Conservation (phyloP, 1,284 basidiomycete species). For the Kalmanozyma brasiliensis region DNA sequence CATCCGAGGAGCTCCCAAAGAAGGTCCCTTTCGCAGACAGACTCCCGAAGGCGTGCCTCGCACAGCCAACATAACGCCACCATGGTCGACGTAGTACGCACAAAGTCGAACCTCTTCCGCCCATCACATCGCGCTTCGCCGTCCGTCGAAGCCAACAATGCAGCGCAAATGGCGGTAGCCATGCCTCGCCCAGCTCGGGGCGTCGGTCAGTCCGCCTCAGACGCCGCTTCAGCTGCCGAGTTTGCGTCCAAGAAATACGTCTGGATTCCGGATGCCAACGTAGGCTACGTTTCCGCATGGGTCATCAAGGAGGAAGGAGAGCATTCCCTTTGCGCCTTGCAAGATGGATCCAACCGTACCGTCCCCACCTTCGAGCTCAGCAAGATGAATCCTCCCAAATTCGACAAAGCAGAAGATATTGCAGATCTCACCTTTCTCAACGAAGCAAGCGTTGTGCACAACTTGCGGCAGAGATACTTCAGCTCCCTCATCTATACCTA, state of each 20-base stretch:
- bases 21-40: not conserved
- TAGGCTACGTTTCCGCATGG: conserved; percentile 90
- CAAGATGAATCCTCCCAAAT: conserved; percentile 88
- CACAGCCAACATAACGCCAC: not conserved
- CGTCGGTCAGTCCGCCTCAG: conserved; percentile 58
- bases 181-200: conserved; percentile 42
- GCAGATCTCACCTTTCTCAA: conserved; percentile 98
- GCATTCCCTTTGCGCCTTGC: conserved; percentile 72
- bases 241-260: conserved; percentile 98
- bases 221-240: conserved; percentile 76
- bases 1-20: too few relatives aligned
- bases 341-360: conserved; percentile 72
- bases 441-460: conserved; percentile 98
- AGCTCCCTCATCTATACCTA: conserved; percentile 85
- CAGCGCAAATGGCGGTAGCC: conserved; percentile 47
- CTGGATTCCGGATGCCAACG: conserved; percentile 88
- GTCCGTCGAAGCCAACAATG: conserved; percentile 38
- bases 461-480: conserved; percentile 88
- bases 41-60: not conserved
- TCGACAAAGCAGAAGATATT: conserved; percentile 97
- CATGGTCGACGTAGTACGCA: conserved; percentile 54
- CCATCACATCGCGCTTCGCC: conserved; percentile 43
- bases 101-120: conserved; percentile 48
- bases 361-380: conserved; percentile 62
- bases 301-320: conserved; percentile 85